A percentile compares a stretch with the other conserved stretches of the same genome.
Evolutionary conservation across 169 alveolate genomes (phyloP).

Genomic region (Eimeria brunetti): DNA sequence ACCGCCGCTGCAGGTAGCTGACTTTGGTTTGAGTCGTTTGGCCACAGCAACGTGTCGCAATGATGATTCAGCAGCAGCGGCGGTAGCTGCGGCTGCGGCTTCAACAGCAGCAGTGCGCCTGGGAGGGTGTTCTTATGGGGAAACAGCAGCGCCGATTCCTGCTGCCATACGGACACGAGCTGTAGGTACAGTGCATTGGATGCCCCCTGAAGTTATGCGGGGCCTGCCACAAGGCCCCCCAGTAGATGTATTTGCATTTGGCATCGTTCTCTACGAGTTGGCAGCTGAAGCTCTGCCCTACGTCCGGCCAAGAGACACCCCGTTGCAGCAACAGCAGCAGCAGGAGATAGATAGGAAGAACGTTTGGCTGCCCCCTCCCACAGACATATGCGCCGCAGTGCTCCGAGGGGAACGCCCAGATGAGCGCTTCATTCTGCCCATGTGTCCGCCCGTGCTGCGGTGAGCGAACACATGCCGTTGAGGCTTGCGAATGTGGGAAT

Average conservation of each 20-base stretch:
- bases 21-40: conserved; percentile 78
- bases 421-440: conserved; percentile 75
- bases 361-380: conserved; percentile 74
- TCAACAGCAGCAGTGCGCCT: conserved; percentile 16
- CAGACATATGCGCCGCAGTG: conserved; percentile 65
- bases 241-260: conserved; percentile 91
- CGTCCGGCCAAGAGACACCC: conserved; percentile 1
- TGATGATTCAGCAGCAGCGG: conserved; percentile 88
- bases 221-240: conserved; percentile 68
- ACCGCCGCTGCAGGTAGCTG: conserved; percentile 70
- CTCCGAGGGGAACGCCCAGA: conserved; percentile 83
- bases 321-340: conserved; percentile 14
- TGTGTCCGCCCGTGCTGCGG: conserved; percentile 84
- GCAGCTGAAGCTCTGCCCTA: conserved; percentile 91
- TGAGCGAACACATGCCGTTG: background rate
- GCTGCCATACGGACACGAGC: conserved; percentile 48
- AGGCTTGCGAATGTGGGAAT: background rate
- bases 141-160: background rate
- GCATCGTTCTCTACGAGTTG: conserved; percentile 92
- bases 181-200: conserved; percentile 94
- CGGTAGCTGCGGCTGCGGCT: conserved; percentile 30
- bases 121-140: background rate
- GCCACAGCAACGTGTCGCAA: conserved; percentile 96
- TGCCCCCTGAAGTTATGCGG: conserved; percentile 94
- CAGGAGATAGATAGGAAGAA: conserved; percentile 41